These are phyloP conservation scores for Gossypium davidsonii DNA, from an alignment of 441 rosid genomes.

Conservation along the genomic window DNA sequence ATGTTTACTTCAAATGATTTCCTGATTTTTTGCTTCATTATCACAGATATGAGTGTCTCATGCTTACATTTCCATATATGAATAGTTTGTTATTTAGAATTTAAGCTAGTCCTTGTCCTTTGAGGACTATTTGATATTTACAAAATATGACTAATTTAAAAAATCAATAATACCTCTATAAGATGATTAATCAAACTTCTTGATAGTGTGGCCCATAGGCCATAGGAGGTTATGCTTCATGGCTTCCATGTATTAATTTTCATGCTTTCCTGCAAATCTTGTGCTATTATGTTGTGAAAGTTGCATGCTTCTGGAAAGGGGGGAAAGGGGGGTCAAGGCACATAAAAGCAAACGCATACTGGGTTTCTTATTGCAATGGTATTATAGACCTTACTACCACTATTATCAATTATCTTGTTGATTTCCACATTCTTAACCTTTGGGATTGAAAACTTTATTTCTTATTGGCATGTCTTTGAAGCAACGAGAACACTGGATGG, in stretches of 20 bases:
- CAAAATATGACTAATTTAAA: neutral
- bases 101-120: neutral
- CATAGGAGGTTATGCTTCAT: constrained; percentile 1
- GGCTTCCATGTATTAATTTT: neutral
- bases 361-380: constrained; percentile 14
- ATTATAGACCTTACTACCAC: constrained; percentile 12
- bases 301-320: neutral
- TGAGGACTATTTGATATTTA: neutral
- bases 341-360: neutral
- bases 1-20: neutral
- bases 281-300: neutral
- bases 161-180: neutral
- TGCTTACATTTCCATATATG: neutral
- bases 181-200: neutral
- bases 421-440: constrained; percentile 14
- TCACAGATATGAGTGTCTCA: neutral
- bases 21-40: neutral
- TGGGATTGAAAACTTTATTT: constrained; percentile 36
- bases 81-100: neutral
- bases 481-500: constrained; percentile 67
- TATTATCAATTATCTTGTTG: neutral
- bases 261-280: neutral
- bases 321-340: neutral
- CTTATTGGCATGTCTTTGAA: constrained; percentile 57
- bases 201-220: neutral